Conservation (phyloP, 305 asterid species). For the Fraxinus nigra region DNA sequence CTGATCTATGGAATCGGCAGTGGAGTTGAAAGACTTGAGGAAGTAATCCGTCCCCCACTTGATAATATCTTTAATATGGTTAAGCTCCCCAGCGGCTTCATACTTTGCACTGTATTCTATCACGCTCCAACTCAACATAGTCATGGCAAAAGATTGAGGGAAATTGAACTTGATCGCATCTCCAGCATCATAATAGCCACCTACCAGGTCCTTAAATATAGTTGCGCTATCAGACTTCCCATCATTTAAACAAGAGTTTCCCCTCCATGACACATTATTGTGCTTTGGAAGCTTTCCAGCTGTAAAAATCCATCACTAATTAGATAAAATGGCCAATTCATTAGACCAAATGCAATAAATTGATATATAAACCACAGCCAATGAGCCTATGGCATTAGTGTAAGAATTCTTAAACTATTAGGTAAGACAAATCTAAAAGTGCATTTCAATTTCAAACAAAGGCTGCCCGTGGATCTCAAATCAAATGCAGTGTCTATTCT, state of each 20-base stretch:
- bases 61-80: conserved; percentile 43
- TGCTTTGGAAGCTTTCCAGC: conserved; percentile 60
- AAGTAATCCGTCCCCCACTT: conserved; percentile 58
- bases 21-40: conserved; percentile 46
- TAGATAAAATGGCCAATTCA: background rate
- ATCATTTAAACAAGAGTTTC: conserved; percentile 46
- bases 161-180: conserved; percentile 53
- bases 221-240: conserved; percentile 34
- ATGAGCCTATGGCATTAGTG: background rate
- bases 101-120: conserved; percentile 48
- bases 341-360: conserved; percentile 1
- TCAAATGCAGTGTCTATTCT: conserved; percentile 11
- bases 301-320: conserved; percentile 23
- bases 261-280: conserved; percentile 59
- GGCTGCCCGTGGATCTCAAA: background rate
- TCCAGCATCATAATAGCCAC: conserved; percentile 62
- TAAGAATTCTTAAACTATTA: background rate
- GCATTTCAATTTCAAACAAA: background rate
- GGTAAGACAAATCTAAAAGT: background rate
- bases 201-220: conserved; percentile 42
- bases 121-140: conserved; percentile 61
- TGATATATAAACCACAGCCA: background rate
- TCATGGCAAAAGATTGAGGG: conserved; percentile 51
- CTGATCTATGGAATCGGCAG: conserved; percentile 41
- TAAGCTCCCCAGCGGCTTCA: conserved; percentile 54